Percentiles rank a stretch among this genome's conserved stretches.
phyloP scores from a whole-genome alignment of 177 flowering plant species.

The Vitis hybrid region DNA sequence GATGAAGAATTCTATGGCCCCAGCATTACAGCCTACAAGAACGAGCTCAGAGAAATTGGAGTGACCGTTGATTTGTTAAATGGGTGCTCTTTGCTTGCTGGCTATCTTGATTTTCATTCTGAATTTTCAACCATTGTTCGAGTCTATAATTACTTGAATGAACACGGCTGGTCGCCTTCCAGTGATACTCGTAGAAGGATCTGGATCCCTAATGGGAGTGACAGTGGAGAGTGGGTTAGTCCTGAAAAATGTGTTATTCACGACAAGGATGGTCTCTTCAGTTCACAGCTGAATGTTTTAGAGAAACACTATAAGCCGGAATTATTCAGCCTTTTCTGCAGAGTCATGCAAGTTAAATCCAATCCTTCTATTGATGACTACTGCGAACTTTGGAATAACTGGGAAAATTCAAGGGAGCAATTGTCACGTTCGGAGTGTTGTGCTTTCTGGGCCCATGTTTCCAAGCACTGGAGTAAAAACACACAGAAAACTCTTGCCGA shows the following conservation, averaged over 20 bases:
- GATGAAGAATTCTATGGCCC: conserved; percentile 60
- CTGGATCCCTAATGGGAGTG: conserved; percentile 53
- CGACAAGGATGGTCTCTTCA: conserved; percentile 48
- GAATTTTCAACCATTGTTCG: conserved; percentile 32
- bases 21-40: conserved; percentile 27
- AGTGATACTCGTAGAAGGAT: conserved; percentile 28
- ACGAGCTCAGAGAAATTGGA: conserved; percentile 50
- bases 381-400: conserved; percentile 53
- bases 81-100: conserved; percentile 47
- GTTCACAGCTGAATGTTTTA: conserved; percentile 33
- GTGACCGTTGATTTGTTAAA: conserved; percentile 30
- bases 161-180: conserved; percentile 38
- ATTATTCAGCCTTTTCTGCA: conserved; percentile 37
- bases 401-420: conserved; percentile 40
- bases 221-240: conserved; percentile 43
- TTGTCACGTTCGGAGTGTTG: conserved; percentile 45
- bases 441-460: conserved; percentile 53
- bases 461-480: conserved; percentile 29
- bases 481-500: conserved; percentile 27
- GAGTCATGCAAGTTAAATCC: conserved; percentile 29
- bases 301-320: conserved; percentile 35
- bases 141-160: conserved; percentile 44
- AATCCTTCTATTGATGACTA: conserved; percentile 53
- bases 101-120: conserved; percentile 32
- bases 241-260: conserved; percentile 44